A percentile compares a stretch with the other conserved stretches of the same genome.
Evolutionary conservation across 805 yeast genomes (phyloP).

Genomic region (Grigorovia yakushimaensis): DNA sequence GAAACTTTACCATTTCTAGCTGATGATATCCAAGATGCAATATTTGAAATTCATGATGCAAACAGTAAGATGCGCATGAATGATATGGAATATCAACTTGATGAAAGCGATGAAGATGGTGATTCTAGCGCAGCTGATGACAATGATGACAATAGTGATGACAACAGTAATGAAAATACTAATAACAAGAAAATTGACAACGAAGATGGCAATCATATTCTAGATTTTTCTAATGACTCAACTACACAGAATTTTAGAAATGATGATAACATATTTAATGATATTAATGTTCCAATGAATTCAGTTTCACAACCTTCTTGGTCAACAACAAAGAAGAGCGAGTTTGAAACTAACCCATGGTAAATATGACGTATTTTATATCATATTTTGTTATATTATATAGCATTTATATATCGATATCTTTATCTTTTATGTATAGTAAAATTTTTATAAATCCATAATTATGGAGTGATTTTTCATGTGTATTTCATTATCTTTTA

Average conservation of each 20-base stretch:
- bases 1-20: slow-evolving; percentile 70
- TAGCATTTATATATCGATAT: neutral
- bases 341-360: slow-evolving; percentile 66
- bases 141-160: slow-evolving; percentile 3
- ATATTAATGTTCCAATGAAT: slow-evolving; percentile 62
- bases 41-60: slow-evolving; percentile 56
- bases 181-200: neutral
- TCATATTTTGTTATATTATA: neutral
- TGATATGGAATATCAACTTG: slow-evolving; percentile 9
- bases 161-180: slow-evolving; percentile 1
- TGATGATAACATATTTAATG: slow-evolving; percentile 35
- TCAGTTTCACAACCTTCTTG: slow-evolving; percentile 29
- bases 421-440: neutral
- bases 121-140: slow-evolving; percentile 9
- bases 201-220: slow-evolving; percentile 3
- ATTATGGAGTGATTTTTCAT: neutral
- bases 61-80: slow-evolving; percentile 21
- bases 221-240: neutral
- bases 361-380: slow-evolving; percentile 3
- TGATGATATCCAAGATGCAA: slow-evolving; percentile 53
- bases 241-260: neutral
- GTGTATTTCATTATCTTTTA: neutral
- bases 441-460: neutral
- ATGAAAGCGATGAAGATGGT: slow-evolving; percentile 10
- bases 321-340: slow-evolving; percentile 43